Base-by-base conservation (phyloP, 805 yeast species). In the Ogataea corticis region DNA sequence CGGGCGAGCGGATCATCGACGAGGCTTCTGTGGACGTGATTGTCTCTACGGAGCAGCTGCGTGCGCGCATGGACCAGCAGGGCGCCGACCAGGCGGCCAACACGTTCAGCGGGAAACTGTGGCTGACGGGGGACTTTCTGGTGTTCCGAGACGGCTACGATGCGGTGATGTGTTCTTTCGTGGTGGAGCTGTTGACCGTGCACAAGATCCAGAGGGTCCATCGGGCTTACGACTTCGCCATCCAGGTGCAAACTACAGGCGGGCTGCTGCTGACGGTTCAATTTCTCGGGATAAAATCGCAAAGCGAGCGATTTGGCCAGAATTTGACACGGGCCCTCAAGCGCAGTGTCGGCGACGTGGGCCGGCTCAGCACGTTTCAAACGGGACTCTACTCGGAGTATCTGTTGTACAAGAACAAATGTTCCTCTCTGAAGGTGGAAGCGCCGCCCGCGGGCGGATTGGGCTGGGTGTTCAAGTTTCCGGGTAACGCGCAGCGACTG, bases 121-220 rank as follows among this genome's bases (percentile, higher is more conserved):
- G 71, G 54, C 63, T 94, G 35, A 85, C 96, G 1, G 80, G 80
- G 44, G 87, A 85, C 52, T 94, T 81, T 59, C 61, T 94, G 30
- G 79, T 87, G 17, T 92, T 91, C 59, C 73, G 79, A 48, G 89
- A 87, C 55, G 75, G 79, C 6, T 81, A 80, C 55, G 95, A 89
- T 56, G 73, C 75, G 38, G 73, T 80, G 44, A 77, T 82, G 36
- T 85, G 94, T 60, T 75, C 80, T 5, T 78, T 92, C 58, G 75
- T 75, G 3, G 55, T 92, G 23, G 94, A 92, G 50, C 67, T 94
- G 33, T 80, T 91, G 1, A 80, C 96, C 1, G 69, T 94, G 31
- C 82, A 85, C 58, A 83, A 89, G 50, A 95, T 94, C 14, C 97
- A 92, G 61, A 74, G 97, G 42, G 75, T 89, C 16, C 95, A 96